Conservation (phyloP, 306 rosid genomes). For the Dryas octopetala region DNA sequence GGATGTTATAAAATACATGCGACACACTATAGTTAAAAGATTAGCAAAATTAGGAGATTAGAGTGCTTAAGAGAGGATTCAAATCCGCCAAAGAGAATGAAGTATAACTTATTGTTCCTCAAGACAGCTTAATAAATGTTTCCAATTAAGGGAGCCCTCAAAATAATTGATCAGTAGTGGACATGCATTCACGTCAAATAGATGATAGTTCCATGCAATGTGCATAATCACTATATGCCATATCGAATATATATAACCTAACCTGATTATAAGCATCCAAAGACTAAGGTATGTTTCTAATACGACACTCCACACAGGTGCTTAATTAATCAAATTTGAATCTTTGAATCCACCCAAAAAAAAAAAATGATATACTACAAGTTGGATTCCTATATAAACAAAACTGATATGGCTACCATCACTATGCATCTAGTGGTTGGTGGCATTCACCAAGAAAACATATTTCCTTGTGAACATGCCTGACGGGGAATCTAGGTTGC, state of each 20-base stretch:
- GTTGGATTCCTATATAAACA: background rate
- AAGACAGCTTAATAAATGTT: background rate
- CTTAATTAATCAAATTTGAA: background rate
- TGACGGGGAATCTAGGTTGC: background rate
- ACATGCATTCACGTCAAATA: conserved; percentile 4
- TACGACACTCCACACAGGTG: background rate
- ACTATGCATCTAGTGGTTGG: background rate
- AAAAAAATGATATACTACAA: background rate
- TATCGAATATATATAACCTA: background rate
- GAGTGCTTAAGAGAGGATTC: no score
- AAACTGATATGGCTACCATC: background rate
- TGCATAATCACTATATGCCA: background rate
- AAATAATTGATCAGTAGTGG: background rate
- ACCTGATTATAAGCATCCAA: background rate
- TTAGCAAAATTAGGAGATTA: no score
- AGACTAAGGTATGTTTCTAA: background rate
- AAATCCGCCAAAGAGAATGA: background rate
- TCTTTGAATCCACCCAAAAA: background rate
- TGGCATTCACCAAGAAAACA: background rate
- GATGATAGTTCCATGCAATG: background rate
- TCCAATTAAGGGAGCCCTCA: background rate
- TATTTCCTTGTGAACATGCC: background rate
- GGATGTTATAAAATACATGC: no score
- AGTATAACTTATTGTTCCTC: background rate
- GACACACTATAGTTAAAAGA: no score